Evolutionary conservation across 2,329 filamentous ascomycete species (phyloP).

Genomic region (Aschersonia sp.): DNA sequence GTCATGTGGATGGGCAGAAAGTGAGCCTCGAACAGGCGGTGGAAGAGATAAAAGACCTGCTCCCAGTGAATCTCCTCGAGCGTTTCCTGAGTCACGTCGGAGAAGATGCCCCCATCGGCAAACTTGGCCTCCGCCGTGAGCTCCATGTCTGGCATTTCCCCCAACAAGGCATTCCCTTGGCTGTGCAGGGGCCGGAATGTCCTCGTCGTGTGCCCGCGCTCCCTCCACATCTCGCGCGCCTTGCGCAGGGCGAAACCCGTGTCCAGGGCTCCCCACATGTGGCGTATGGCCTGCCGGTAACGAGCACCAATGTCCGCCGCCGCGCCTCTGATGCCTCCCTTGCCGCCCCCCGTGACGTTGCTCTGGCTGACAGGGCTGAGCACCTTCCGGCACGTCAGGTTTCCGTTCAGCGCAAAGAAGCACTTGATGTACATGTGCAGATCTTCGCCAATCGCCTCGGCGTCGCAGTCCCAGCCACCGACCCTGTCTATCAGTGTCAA

Average conservation of each 20-base stretch:
- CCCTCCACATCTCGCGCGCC: slow-evolving; percentile 39
- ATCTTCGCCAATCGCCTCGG: slow-evolving; percentile 61
- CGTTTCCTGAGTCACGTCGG: slow-evolving; percentile 36
- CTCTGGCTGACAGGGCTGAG: slow-evolving; percentile 58
- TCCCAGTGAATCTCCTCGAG: slow-evolving; percentile 37
- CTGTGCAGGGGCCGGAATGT: slow-evolving; percentile 41
- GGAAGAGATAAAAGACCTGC: slow-evolving; percentile 42
- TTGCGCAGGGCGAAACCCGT: slow-evolving; percentile 50
- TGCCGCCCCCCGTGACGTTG: slow-evolving; percentile 49
- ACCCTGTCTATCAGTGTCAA: slow-evolving; percentile 52
- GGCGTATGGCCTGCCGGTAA: slow-evolving; percentile 56
- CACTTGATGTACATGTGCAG: slow-evolving; percentile 69
- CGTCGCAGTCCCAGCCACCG: slow-evolving; percentile 56
- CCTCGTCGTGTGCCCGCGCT: slow-evolving; percentile 39
- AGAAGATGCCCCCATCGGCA: slow-evolving; percentile 35
- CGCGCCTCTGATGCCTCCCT: slow-evolving; percentile 36
- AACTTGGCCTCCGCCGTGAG: slow-evolving; percentile 23
- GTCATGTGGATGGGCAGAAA: slow-evolving; percentile 56
- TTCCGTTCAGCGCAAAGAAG: slow-evolving; percentile 59
- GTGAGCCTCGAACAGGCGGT: slow-evolving; percentile 60
- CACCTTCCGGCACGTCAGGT: slow-evolving; percentile 48
- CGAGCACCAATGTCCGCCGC: slow-evolving; percentile 46
- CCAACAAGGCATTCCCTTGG: slow-evolving; percentile 27
- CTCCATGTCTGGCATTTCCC: slow-evolving; percentile 32
- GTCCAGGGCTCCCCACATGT: slow-evolving; percentile 65